Conservation (phyloP, 176 grass and related monocot species). For the Triticum aestivum region IWGSC_CS_RefSeq_v2.1 NC_057798.1:61688939-61689438, state of each 20-base stretch:
- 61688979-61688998: neutral
- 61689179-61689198: neutral
- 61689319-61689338: neutral
- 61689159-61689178: neutral
- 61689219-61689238: neutral
- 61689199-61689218: neutral
- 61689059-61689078: neutral
- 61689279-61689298: neutral
- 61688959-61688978: no score
- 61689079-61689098: neutral
- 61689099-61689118: neutral
- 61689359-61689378: neutral
- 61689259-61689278: neutral
- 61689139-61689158: neutral
- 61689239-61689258: neutral
- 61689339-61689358: neutral
- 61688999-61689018: neutral
- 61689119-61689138: neutral
- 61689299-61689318: neutral
- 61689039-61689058: neutral
- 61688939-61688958: no score
- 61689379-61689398: neutral
- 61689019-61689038: neutral
- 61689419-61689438: constrained; percentile 98
- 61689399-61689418: constrained; percentile 34